phyloP scores from a whole-genome alignment of 1,284 basidiomycete species.

The Kwoniella shivajii region DNA sequence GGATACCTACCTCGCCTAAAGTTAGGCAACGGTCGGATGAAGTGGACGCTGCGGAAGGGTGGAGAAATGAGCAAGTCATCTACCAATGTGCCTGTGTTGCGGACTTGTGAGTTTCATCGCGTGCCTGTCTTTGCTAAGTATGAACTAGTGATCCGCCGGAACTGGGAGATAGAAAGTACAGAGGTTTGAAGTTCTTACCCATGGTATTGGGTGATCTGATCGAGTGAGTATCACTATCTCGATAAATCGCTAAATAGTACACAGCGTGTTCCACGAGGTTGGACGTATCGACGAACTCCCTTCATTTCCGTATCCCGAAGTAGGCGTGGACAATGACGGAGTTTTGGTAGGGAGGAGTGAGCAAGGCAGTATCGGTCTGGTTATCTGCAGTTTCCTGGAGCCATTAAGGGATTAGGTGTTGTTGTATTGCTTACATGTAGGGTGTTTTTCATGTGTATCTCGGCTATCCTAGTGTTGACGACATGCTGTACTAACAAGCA shows the following conservation, averaged over 20 bases:
- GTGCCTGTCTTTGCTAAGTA: neutral
- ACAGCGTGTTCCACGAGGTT: conserved; percentile 52
- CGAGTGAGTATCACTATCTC: conserved; percentile 37
- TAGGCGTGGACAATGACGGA: conserved; percentile 55
- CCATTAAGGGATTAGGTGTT: conserved; percentile 26
- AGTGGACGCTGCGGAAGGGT: conserved; percentile 41
- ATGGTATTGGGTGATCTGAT: conserved; percentile 48
- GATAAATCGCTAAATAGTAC: neutral
- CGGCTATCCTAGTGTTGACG: no score
- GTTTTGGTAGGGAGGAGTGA: conserved; percentile 46
- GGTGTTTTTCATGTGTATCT: no score
- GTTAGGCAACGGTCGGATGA: conserved; percentile 1
- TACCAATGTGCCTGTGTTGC: conserved; percentile 53
- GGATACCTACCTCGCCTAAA: neutral
- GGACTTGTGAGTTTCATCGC: conserved; percentile 49
- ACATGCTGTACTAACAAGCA: no score
- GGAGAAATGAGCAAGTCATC: conserved; percentile 41
- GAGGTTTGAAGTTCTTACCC: conserved; percentile 45
- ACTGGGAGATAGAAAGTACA: conserved; percentile 39
- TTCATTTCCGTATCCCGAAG: conserved; percentile 50
- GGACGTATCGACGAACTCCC: conserved; percentile 52
- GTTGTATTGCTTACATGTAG: neutral
- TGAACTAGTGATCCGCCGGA: conserved; percentile 29
- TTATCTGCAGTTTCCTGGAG: conserved; percentile 54
- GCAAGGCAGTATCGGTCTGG: conserved; percentile 47